phyloP scores from a whole-genome alignment of 164 flowering plant genomes.

The Hamamelis virginiana region DNA sequence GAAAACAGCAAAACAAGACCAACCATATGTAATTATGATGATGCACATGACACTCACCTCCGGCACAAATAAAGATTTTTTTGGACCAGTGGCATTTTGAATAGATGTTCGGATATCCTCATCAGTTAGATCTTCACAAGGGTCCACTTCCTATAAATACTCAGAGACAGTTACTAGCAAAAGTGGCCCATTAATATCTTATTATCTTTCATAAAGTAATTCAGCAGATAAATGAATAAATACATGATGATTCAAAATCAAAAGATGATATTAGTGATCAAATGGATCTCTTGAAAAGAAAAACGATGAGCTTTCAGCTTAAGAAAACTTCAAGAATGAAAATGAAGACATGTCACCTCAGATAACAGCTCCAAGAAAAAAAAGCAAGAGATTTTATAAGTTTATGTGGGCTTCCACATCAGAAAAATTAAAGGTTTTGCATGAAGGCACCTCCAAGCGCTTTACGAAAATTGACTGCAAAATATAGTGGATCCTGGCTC shows the following conservation, averaged over 20 bases:
- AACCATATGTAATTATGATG: neutral
- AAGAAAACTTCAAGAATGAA: neutral
- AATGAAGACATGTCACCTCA: neutral
- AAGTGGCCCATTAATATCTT: neutral
- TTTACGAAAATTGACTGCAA: constrained; percentile 64
- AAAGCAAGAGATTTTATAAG: neutral
- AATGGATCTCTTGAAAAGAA: neutral
- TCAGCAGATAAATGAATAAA: neutral
- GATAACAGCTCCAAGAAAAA: neutral
- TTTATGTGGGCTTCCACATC: neutral
- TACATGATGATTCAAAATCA: neutral
- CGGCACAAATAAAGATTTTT: constrained; percentile 51
- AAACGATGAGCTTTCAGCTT: neutral
- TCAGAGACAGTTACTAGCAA: neutral
- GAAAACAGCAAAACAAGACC: neutral
- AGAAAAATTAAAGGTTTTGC: neutral
- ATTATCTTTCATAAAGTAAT: neutral
- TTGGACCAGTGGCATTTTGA: constrained; percentile 61
- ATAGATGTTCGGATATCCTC: constrained; percentile 57
- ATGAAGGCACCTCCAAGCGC: constrained; percentile 45
- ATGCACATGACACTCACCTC: constrained; percentile 33
- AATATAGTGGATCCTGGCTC: constrained; percentile 62
- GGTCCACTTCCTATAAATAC: constrained; percentile 55
- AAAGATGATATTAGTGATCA: neutral
- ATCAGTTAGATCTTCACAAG: constrained; percentile 59